phyloP scores from a whole-genome alignment of 2,329 filamentous ascomycete species.

The Hypomyces perniciosus region DNA sequence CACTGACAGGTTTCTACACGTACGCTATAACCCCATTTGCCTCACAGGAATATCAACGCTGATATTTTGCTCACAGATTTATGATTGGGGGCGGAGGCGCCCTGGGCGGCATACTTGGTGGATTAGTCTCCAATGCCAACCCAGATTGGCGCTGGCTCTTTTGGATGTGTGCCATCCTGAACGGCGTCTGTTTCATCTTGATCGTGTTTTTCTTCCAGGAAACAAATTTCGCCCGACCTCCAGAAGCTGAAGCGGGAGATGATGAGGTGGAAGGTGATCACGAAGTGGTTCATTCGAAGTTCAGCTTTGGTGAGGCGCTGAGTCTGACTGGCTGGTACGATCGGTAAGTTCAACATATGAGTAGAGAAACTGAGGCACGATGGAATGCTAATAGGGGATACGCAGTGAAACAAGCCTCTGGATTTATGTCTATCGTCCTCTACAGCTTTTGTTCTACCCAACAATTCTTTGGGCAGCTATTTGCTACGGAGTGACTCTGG shows the following conservation, averaged over 20 bases:
- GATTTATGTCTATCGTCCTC: background rate
- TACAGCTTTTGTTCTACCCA: slow-evolving; percentile 1
- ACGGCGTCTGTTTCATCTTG: background rate
- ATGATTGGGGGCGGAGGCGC: slow-evolving; percentile 1
- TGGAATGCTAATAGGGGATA: background rate
- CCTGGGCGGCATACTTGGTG: background rate
- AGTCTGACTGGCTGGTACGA: background rate
- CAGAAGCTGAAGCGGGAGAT: background rate
- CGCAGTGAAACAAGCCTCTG: slow-evolving; percentile 1
- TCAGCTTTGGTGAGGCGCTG: background rate
- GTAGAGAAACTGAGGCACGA: background rate
- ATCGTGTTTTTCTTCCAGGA: background rate
- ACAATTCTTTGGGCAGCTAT: background rate
- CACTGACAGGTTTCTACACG: background rate
- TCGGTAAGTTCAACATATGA: background rate
- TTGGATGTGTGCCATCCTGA: slow-evolving; percentile 1
- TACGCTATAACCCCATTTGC: background rate
- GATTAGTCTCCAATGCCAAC: background rate
- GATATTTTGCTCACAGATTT: background rate
- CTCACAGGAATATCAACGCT: background rate
- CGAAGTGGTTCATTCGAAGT: background rate
- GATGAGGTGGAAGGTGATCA: background rate
- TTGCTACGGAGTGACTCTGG: slow-evolving; percentile 1
- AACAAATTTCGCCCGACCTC: slow-evolving; percentile 1
- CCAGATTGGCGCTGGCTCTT: slow-evolving; percentile 3